Conservation (phyloP, 495 filamentous ascomycete genomes). For the Terfezia claveryi region DNA sequence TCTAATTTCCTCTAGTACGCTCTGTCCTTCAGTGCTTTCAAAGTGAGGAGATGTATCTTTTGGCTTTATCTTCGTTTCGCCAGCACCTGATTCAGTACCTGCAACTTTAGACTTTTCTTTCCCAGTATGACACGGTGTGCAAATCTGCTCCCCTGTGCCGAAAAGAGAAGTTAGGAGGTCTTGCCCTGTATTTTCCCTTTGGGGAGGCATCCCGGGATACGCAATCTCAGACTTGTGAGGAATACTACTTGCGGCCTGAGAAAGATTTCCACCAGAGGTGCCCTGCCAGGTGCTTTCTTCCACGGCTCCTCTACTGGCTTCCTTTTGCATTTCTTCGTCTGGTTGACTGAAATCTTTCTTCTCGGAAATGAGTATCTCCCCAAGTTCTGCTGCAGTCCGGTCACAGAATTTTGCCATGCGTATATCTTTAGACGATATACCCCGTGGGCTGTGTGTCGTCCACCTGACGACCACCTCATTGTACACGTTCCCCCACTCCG, state of each 20-base stretch:
- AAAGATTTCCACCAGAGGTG: too few species aligned
- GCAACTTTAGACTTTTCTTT: neutral
- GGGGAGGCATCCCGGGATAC: neutral
- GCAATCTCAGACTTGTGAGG: neutral
- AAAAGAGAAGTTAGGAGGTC: neutral
- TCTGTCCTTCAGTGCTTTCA: neutral
- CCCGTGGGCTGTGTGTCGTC: neutral
- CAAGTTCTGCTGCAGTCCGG: neutral
- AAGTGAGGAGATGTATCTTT: neutral
- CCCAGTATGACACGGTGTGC: neutral
- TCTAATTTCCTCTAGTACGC: neutral
- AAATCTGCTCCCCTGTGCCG: neutral
- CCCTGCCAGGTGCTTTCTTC: too few species aligned
- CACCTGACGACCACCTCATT: neutral
- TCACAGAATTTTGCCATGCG: neutral
- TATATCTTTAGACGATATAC: neutral
- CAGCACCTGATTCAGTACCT: neutral
- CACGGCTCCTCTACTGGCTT: too few species aligned
- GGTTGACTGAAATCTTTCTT: too few species aligned
- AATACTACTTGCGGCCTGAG: too few species aligned
- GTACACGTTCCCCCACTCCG: slow-evolving; percentile 39
- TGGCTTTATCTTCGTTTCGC: neutral
- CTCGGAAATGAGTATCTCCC: neutral
- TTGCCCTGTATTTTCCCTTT: neutral
- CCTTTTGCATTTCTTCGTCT: too few species aligned